These are phyloP conservation scores for Heritiera littoralis DNA, from an alignment of 345 rosid species.

Conservation along the genomic window DNA sequence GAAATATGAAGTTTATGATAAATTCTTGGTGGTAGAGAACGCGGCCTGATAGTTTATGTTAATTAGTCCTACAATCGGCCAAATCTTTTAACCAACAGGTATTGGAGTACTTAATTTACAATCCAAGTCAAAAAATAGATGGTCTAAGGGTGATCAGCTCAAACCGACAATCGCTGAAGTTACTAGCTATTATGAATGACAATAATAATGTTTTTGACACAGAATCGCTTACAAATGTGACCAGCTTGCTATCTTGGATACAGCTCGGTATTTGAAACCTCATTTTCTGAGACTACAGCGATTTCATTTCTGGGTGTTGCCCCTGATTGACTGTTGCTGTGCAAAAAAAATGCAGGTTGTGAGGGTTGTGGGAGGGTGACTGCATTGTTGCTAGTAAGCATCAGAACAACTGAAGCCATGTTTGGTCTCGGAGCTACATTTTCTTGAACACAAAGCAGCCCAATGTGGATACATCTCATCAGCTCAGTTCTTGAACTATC, in stretches of 20 bases:
- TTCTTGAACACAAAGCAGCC: slow-evolving; percentile 47
- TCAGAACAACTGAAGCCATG: slow-evolving; percentile 35
- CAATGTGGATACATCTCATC: slow-evolving; percentile 43
- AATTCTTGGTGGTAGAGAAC: neutral
- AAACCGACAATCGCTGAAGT: neutral
- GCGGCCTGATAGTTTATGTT: neutral
- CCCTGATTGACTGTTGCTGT: slow-evolving; percentile 8
- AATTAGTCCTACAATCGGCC: too few relatives aligned
- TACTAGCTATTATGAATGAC: too few relatives aligned
- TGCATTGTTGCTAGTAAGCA: slow-evolving; percentile 37
- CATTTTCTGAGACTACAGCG: slow-evolving; percentile 36
- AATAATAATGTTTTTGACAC: too few relatives aligned
- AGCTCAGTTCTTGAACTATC: slow-evolving; percentile 25
- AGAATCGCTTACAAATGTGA: neutral
- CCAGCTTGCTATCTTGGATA: slow-evolving; percentile 35
- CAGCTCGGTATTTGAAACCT: slow-evolving; percentile 36
- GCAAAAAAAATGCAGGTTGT: slow-evolving; percentile 27
- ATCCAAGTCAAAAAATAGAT: too few relatives aligned
- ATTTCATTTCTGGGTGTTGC: neutral
- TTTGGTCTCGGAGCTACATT: slow-evolving; percentile 34
- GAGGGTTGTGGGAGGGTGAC: slow-evolving; percentile 33
- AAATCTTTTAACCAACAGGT: neutral
- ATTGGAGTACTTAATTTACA: neutral
- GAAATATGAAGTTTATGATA: neutral
- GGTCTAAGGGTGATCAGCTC: neutral